Evolutionary conservation across 352 stramenopile genomes (phyloP).

Genomic region (Phytophthora ohioensis): DNA sequence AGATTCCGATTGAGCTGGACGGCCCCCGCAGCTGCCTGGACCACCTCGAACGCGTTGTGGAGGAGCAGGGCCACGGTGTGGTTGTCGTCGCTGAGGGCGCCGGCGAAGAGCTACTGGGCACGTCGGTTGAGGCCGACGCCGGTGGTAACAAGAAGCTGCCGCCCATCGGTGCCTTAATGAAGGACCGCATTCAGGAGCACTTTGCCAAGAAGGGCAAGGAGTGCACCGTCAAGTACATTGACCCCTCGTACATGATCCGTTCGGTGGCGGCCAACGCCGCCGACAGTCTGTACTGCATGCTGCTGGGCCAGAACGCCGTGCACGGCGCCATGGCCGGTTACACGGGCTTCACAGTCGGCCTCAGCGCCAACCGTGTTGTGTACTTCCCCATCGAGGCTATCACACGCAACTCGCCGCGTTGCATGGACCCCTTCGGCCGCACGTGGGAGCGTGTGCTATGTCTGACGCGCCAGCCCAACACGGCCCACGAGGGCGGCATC

Average conservation of each 20-base stretch:
- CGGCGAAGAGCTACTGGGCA: slow-evolving; percentile 95
- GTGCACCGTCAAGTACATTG: slow-evolving; percentile 98
- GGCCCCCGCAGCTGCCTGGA: slow-evolving; percentile 92
- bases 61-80: slow-evolving; percentile 97
- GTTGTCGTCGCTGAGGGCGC: slow-evolving; percentile 98
- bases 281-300: slow-evolving; percentile 97
- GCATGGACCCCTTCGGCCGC: slow-evolving; percentile 87
- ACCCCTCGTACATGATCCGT: slow-evolving; percentile 98
- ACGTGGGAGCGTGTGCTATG: slow-evolving; percentile 97
- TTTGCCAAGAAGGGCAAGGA: slow-evolving; percentile 92
- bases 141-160: slow-evolving; percentile 96
- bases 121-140: slow-evolving; percentile 92
- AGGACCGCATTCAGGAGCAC: slow-evolving; percentile 93
- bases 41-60: slow-evolving; percentile 92
- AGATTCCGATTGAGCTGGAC: slow-evolving; percentile 97
- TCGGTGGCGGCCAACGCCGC: slow-evolving; percentile 94
- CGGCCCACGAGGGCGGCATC: slow-evolving; percentile 55
- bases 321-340: slow-evolving; percentile 98
- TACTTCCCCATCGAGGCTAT: slow-evolving; percentile 91
- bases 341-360: slow-evolving; percentile 97
- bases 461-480: slow-evolving; percentile 96
- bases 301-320: slow-evolving; percentile 98
- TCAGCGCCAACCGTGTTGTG: slow-evolving; percentile 98
- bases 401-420: slow-evolving; percentile 88
- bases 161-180: slow-evolving; percentile 97